Conservation (phyloP, 192 early-diverging fungal species). For the Coemansia sp. region DNA sequence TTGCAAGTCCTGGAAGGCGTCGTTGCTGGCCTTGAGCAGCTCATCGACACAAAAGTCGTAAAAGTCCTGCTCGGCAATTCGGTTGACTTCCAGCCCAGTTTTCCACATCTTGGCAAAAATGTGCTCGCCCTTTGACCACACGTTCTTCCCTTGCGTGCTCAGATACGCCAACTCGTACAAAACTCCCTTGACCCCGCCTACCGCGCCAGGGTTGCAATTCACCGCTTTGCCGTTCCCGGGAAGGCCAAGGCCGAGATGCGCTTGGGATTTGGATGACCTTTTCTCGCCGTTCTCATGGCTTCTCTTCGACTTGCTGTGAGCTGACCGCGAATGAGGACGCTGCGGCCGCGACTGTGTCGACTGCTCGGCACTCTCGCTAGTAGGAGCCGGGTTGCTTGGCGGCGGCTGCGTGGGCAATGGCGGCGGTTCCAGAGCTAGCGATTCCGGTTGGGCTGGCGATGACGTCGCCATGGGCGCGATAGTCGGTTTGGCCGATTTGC, state of each 20-base stretch:
- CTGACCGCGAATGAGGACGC: not conserved
- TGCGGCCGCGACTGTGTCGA: not conserved
- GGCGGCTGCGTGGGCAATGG: not conserved
- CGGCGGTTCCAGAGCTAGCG: not conserved
- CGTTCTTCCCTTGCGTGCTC: slow-evolving; percentile 49
- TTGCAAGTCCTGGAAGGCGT: slow-evolving; percentile 49
- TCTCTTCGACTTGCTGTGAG: not conserved
- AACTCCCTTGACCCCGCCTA: slow-evolving; percentile 31
- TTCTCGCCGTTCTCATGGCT: not conserved
- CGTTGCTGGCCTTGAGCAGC: slow-evolving; percentile 50
- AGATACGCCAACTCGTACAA: slow-evolving; percentile 49
- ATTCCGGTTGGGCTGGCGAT: not conserved
- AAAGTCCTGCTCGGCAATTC: slow-evolving; percentile 54
- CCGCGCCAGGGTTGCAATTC: not conserved
- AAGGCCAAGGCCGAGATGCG: slow-evolving; percentile 20
- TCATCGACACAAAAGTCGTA: slow-evolving; percentile 55
- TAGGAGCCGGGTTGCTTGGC: not conserved
- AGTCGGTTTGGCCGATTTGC: slow-evolving; percentile 7
- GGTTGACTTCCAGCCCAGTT: slow-evolving; percentile 48
- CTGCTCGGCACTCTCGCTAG: not conserved
- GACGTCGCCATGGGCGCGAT: slow-evolving; percentile 14
- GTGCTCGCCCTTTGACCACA: slow-evolving; percentile 47
- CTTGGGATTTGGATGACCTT: slow-evolving; percentile 23
- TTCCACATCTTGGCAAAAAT: slow-evolving; percentile 43
- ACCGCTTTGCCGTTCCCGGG: not conserved